These are phyloP conservation scores for Clonostachys chloroleuca DNA, from an alignment of 2,329 filamentous ascomycete species.

Conservation along the genomic window DNA sequence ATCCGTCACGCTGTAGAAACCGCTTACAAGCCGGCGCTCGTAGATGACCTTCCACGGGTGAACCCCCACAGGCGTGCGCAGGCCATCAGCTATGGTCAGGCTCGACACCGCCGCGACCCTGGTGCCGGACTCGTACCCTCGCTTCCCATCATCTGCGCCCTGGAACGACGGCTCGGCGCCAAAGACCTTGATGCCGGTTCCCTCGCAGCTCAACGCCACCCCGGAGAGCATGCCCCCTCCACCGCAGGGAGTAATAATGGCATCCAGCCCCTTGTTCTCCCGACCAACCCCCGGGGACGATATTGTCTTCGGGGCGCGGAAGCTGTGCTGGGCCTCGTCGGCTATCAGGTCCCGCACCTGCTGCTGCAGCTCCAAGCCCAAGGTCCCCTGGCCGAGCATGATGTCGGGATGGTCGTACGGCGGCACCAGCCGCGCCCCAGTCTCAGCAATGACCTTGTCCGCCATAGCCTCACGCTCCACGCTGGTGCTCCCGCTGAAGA, in stretches of 20 bases:
- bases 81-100: slow-evolving; percentile 82
- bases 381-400: slow-evolving; percentile 88
- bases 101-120: slow-evolving; percentile 67
- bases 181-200: slow-evolving; percentile 72
- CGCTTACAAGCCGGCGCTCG: slow-evolving; percentile 63
- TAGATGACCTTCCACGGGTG: slow-evolving; percentile 76
- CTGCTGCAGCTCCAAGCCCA: slow-evolving; percentile 74
- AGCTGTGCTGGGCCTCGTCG: slow-evolving; percentile 7
- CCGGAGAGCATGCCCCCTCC: slow-evolving; percentile 87
- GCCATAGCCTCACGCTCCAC: slow-evolving; percentile 78
- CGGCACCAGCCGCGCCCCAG: slow-evolving; percentile 75
- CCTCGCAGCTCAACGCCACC: slow-evolving; percentile 70
- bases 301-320: slow-evolving; percentile 1
- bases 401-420: slow-evolving; percentile 93
- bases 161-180: slow-evolving; percentile 81
- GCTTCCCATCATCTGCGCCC: slow-evolving; percentile 77
- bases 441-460: slow-evolving; percentile 61
- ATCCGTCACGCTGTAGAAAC: slow-evolving; percentile 72
- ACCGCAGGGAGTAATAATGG: slow-evolving; percentile 78
- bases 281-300: neutral
- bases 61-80: slow-evolving; percentile 76
- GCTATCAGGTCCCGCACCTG: slow-evolving; percentile 59
- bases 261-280: slow-evolving; percentile 45
- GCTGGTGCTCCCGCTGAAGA: slow-evolving; percentile 78
- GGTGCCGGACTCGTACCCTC: slow-evolving; percentile 60